A percentile compares a stretch with the other conserved stretches of the same genome.
Evolutionary conservation across 2,329 filamentous ascomycete genomes (phyloP).

Genomic region (Bertia moriformis): DNA sequence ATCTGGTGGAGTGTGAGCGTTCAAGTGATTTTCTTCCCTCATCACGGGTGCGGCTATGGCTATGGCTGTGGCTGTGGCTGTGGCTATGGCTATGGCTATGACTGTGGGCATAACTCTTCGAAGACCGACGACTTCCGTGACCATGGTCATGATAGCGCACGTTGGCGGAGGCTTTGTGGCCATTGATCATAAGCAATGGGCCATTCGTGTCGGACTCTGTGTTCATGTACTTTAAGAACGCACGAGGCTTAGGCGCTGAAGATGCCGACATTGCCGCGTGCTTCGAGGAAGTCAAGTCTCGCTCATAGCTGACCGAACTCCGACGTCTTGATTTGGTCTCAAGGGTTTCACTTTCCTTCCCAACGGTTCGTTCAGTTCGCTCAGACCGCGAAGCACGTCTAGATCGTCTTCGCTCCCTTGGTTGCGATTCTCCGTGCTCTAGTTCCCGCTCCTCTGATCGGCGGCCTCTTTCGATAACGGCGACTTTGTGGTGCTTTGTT

Average conservation of each 20-base stretch:
- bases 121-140: constrained; percentile 14
- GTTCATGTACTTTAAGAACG: constrained; percentile 12
- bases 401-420: too few species aligned
- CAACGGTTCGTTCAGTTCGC: too few species aligned
- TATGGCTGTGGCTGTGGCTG: constrained; percentile 10
- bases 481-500: too few species aligned
- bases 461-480: too few species aligned
- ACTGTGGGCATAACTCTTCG: constrained; percentile 10
- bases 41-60: constrained; percentile 11
- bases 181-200: constrained; percentile 20
- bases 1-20: not conserved
- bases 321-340: too few species aligned
- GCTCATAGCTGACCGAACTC: too few species aligned
- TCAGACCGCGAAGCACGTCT: too few species aligned
- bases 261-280: constrained; percentile 6
- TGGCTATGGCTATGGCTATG: constrained; percentile 11
- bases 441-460: too few species aligned
- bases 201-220: constrained; percentile 20
- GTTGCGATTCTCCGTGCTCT: too few species aligned
- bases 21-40: not conserved
- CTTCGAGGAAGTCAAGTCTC: constrained; percentile 5
- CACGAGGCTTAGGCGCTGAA: constrained; percentile 6
- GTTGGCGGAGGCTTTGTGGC: constrained; percentile 13
- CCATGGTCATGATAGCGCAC: too few species aligned
- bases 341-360: too few species aligned